phyloP scores from a whole-genome alignment of 352 stramenopile genomes.

The Phytopythium kandeliae region DNA sequence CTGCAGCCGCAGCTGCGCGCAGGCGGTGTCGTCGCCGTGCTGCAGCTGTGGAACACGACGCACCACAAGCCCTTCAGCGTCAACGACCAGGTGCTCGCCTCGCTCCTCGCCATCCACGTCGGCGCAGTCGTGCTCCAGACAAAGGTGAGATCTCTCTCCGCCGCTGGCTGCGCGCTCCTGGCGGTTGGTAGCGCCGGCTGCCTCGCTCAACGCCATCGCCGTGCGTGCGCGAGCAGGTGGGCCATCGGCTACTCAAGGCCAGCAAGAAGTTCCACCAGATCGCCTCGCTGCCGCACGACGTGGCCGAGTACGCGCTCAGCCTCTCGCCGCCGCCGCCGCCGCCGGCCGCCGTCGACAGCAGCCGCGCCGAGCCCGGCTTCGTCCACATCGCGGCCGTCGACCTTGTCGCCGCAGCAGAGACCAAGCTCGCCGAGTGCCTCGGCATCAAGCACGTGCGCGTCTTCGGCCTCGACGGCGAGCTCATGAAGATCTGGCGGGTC shows the following conservation, averaged over 20 bases:
- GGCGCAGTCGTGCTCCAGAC: constrained; percentile 53
- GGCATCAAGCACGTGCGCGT: constrained; percentile 61
- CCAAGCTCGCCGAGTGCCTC: constrained; percentile 49
- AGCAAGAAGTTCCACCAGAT: constrained; percentile 58
- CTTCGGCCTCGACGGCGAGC: constrained; percentile 50
- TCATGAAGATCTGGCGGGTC: constrained; percentile 50
- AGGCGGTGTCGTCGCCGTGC: constrained; percentile 45
- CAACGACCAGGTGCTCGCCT: constrained; percentile 72
- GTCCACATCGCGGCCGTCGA: constrained; percentile 9
- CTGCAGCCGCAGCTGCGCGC: constrained; percentile 23
- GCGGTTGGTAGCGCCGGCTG: too few relatives aligned
- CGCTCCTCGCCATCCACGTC: constrained; percentile 50
- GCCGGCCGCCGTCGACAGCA: not conserved
- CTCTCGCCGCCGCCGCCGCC: not conserved
- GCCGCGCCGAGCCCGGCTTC: not conserved
- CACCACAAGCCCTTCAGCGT: constrained; percentile 63
- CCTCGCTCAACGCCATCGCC: too few relatives aligned
- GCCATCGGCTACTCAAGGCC: constrained; percentile 44
- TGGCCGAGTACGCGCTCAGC: constrained; percentile 24
- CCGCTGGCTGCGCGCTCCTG: too few relatives aligned
- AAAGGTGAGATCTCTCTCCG: constrained; percentile 10
- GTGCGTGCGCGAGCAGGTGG: constrained; percentile 10
- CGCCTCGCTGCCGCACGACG: constrained; percentile 32
- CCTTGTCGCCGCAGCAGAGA: constrained; percentile 52
- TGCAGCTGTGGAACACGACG: constrained; percentile 68